Evolutionary conservation across 768 basidiomycete species (phyloP).

Genomic region (Rhodotorula paludigena): DNA sequence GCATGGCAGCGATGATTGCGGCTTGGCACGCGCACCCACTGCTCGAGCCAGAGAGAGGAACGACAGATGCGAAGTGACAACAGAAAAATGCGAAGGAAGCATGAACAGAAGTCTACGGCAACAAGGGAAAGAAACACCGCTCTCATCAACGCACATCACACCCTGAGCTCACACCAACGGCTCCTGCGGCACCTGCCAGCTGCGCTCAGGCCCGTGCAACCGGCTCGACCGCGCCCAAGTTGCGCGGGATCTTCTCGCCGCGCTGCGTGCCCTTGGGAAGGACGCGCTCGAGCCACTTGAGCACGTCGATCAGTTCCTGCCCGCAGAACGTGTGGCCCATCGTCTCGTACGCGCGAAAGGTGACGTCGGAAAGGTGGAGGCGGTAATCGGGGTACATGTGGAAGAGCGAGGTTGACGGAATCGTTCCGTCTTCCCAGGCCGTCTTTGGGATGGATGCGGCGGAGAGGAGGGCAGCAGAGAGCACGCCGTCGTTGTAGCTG

Average conservation of each 20-base stretch:
- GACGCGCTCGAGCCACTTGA: not conserved
- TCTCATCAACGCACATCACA: too few relatives aligned
- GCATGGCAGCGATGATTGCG: too few relatives aligned
- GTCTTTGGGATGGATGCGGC: not conserved
- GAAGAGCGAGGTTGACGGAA: not conserved
- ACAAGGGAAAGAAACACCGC: too few relatives aligned
- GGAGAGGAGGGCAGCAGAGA: not conserved
- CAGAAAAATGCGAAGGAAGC: not conserved
- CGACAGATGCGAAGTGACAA: too few relatives aligned
- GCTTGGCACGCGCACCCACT: too few relatives aligned
- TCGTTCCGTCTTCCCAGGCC: not conserved
- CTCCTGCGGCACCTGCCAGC: too few relatives aligned
- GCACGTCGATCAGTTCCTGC: slow-evolving; percentile 5
- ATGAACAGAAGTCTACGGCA: too few relatives aligned
- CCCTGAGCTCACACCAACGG: too few relatives aligned
- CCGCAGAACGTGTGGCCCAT: slow-evolving; percentile 14
- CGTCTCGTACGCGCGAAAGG: slow-evolving; percentile 9
- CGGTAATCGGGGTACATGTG: slow-evolving; percentile 1
- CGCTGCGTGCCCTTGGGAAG: not conserved
- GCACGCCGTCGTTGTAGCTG: too few relatives aligned
- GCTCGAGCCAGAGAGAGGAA: too few relatives aligned
- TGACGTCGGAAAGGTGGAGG: slow-evolving; percentile 10
- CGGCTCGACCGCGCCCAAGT: not conserved
- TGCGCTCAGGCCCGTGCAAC: too few relatives aligned
- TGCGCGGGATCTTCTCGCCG: not conserved